Base-by-base conservation (phyloP, 2,329 filamentous ascomycete species). In the Zopfia rhizophila region DNA sequence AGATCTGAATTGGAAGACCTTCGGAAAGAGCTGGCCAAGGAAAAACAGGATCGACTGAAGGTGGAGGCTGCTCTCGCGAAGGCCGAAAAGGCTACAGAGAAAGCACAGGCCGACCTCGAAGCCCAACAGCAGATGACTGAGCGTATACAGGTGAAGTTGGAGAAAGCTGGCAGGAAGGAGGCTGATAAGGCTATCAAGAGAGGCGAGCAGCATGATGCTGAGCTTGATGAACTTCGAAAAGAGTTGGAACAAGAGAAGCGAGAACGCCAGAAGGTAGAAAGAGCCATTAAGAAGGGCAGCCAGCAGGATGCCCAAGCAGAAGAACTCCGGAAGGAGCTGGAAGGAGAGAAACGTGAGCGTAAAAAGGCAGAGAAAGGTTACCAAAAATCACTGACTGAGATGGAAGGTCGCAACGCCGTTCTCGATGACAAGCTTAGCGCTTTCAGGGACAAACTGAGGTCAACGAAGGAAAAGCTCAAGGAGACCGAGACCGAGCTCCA, bases 401-500 rank as follows among this genome's bases (percentile, higher is more conserved):
- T 82, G 33, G 82, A 88, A 31, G 79, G 79, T 5, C 81, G 86
- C 52, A 84, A 82, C 39, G 79, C 85, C 4, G 78, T 84, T 10
- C 77, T 91, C 1, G 87, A 92, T 53, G 85, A 86, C 52, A 89
- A 88, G 53, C 72, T 94, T 12, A 85, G 84, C 39, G 83, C 83
- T 14, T 81, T 90, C 63, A 85, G 85, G 61, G 80, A 80, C 43
- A 92, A 91, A 68, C 73, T 93, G 14, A 84, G 83, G 39, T 78
- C 82, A 7, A 81, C 84, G 0, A 90, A 91, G 51, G 84, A 88
- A 22, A 86, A 90, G 63, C 80, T 94, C 18, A 91, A 90, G 65
- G 82, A 87, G 63, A 78, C 78, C 25, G 80, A 85, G 53, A 72
- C 69, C 28, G 78, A 78, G 51, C 69, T 79, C 39, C 73, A 78